Evolutionary conservation across 306 rosid genomes (phyloP).

Genomic region (Inga laurina): DNA sequence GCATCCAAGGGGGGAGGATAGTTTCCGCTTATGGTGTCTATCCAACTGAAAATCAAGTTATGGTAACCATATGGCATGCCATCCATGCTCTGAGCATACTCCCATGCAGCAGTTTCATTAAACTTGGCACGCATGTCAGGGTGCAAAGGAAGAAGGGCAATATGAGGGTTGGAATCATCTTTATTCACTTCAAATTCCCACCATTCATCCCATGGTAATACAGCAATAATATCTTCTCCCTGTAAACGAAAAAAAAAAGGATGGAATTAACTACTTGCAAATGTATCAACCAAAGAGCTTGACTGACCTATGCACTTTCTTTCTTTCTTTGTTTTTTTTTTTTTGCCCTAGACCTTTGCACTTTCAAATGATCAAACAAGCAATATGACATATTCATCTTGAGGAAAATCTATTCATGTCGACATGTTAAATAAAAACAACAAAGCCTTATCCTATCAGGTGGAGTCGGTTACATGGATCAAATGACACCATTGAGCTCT

Average conservation of each 20-base stretch:
- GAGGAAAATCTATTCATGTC: conserved; percentile 11
- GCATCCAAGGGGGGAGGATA: conserved; percentile 98
- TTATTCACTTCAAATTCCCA: no score
- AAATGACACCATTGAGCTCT: no score
- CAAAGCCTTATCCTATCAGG: no score
- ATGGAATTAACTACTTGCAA: conserved; percentile 24
- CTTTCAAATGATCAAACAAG: conserved; percentile 8
- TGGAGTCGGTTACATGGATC: no score
- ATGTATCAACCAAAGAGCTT: conserved; percentile 1
- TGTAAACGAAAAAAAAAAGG: conserved; percentile 36
- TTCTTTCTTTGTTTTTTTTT: no score
- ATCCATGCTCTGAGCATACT: conserved; percentile 82
- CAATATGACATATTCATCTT: conserved; percentile 4
- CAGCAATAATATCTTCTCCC: conserved; percentile 89
- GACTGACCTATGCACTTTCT: conserved; percentile 1
- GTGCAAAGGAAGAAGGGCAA: no score
- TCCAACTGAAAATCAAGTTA: conserved; percentile 97
- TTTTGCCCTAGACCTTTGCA: no score
- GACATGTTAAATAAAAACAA: neutral
- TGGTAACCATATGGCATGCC: conserved; percentile 95
- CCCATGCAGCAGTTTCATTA: conserved; percentile 99
- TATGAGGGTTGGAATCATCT: no score
- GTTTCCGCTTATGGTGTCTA: conserved; percentile 73
- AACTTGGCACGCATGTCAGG: no score
- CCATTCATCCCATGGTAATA: conserved; percentile 88